Base-by-base conservation (phyloP, 495 filamentous ascomycete genomes). In the Tuber magnatum region DNA sequence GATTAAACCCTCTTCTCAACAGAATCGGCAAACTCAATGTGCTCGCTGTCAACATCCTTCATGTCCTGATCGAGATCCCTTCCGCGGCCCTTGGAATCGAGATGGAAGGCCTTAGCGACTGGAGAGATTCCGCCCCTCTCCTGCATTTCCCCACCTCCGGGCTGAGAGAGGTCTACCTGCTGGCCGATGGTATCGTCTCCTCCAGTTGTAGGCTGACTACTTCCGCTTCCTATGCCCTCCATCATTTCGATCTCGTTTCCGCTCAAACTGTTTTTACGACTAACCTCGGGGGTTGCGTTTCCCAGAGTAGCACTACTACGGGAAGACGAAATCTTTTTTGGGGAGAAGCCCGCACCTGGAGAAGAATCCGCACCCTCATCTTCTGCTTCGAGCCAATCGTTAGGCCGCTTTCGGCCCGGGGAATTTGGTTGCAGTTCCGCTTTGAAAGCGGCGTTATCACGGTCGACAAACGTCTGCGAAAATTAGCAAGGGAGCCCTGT, bases 361-460 rank as follows among this genome's bases (percentile, higher is more conserved):
- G 56, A 65, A 65, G 56, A 65, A 41, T 76, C 74, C 46, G 77
- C 75, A 22, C 61, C 78, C 65, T 81, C 80, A 35, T 78, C 78
- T 43, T 81, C 78, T 7, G 73, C 75, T 2, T 81, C 75, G 3
- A 80, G 71, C 80, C 79, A 81, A 32, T 78, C 32, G 24, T 73
- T 82, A 22, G 74, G 71, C 38, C 80, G 75, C 69, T 81, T 82
- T 44, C 74, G 70, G 38, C 80, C 80, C 8, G 80, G 79, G 10
- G 74, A 73, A 72, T 65, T 68, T 18, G 80, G 74, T 38, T 75
- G 73, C 24, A 81, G 39, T 65, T 82, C 80, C 35, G 74, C 74
- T 46, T 76, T 79, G 61, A 82, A 82, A 20, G 77, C 80, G 5
- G 73, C 71, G 39, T 82, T 82, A 73, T 82, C 80, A 40, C 68